These are phyloP conservation scores for Anisodus tanguticus DNA, from an alignment of 257 asterid genomes.

Conservation along the genomic window DNA sequence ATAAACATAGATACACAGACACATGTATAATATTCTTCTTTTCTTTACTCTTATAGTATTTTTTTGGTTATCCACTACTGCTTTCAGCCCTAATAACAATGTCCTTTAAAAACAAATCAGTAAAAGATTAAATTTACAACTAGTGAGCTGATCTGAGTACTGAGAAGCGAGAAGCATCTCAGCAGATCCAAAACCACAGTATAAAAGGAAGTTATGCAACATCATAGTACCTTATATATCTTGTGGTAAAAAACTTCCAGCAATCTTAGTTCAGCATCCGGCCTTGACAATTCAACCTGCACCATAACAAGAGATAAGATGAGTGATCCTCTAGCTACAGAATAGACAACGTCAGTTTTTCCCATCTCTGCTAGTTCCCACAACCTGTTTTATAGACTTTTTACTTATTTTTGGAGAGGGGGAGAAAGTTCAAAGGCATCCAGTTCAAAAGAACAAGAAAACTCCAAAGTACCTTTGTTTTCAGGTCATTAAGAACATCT, in stretches of 20 bases:
- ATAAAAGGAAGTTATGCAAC: not conserved
- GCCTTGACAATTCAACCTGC: slow-evolving; percentile 80
- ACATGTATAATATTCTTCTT: not conserved
- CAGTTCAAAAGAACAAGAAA: not conserved
- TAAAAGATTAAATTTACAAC: not conserved
- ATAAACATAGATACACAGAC: not conserved
- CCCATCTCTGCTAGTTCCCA: too few relatives aligned
- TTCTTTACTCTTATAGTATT: too few relatives aligned
- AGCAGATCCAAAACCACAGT: not conserved
- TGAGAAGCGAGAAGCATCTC: not conserved
- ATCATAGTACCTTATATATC: slow-evolving; percentile 62
- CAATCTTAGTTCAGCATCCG: slow-evolving; percentile 72
- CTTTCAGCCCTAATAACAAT: not conserved
- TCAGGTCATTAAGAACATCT: slow-evolving; percentile 71
- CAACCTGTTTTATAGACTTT: too few relatives aligned
- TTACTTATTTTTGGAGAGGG: not conserved
- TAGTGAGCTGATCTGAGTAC: not conserved
- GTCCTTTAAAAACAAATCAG: not conserved
- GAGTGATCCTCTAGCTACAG: not conserved
- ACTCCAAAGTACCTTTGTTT: slow-evolving; percentile 53
- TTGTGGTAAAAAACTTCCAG: slow-evolving; percentile 78
- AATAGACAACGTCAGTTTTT: too few relatives aligned
- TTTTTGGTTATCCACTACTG: not conserved
- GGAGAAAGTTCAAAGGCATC: not conserved
- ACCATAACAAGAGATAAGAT: slow-evolving; percentile 35